Base-by-base conservation (phyloP, 441 rosid species). In the Mallotus japonicus region DNA sequence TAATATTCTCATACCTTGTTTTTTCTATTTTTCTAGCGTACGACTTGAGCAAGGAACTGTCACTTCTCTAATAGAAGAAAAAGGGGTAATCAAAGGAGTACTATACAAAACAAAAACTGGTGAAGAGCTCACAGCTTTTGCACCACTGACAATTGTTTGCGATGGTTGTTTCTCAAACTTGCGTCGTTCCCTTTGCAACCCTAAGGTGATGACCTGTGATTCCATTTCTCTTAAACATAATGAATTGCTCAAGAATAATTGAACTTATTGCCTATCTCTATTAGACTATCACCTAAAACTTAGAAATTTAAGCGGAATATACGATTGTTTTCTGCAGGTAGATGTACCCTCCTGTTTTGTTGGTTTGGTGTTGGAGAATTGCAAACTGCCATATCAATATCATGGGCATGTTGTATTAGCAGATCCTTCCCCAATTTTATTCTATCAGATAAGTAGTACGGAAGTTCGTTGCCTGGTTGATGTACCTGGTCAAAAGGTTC, bases 291-390 rank as follows among this genome's bases (percentile, higher is more conserved):
- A 32, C 44, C 42, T 17, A 22, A 8, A 28, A 28, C 32, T 28
- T 28, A 28, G 32, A 28, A 28, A 28, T 44, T 61, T 77, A 59
- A 19, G 58, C 20, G 34, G 6, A 4, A 14, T 28, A 42, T 63
- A 37, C 54, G 17, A 28, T 59, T 58, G 60, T 59, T 22, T 42
- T 69, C 47, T 72, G 62, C 87, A 90, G 95, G 96, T 92, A 17
- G 97, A 90, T 69, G 86, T 89, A 70, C 96, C 95, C 7, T 90
- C 97, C 71, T 90, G 90, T 76, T 92, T 92, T 75, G 97, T 90
- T 59, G 96, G 96, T 44, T 80, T 92, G 86, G 78, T 92, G 14
- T 69, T 92, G 49, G 95, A 92, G 81, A 89, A 92, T 71, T 86
- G 96, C 78, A 55, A 89, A 56, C 95, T 92, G 77, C 95, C 92